Percentiles rank a stretch among this genome's conserved stretches.
These are phyloP conservation scores for Heterobasidion irregulare DNA, from an alignment of 1,284 basidiomycete species.

Conservation along the genomic window DNA sequence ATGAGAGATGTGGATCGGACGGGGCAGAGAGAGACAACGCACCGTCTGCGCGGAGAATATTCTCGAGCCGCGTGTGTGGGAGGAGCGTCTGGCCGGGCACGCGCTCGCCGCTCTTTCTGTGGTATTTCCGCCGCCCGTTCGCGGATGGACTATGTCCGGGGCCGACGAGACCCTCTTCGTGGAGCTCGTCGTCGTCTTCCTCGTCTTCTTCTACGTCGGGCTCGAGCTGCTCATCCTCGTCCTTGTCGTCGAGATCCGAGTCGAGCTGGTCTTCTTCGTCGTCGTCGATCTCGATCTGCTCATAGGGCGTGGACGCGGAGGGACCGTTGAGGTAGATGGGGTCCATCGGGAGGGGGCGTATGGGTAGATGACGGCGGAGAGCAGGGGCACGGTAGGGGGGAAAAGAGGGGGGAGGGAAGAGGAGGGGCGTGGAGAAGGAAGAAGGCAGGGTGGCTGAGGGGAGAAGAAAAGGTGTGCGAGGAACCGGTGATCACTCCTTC, in stretches of 20 bases:
- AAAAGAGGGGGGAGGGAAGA: neutral
- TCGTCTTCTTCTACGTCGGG: slow-evolving; percentile 8
- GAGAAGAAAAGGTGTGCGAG: neutral
- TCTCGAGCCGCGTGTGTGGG: slow-evolving; percentile 53
- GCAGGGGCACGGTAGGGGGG: neutral
- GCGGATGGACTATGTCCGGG: slow-evolving; percentile 8
- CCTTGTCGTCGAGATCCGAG: slow-evolving; percentile 41
- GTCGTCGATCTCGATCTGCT: slow-evolving; percentile 19
- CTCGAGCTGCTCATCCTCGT: neutral
- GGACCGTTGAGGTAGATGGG: slow-evolving; percentile 11
- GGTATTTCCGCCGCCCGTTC: slow-evolving; percentile 18
- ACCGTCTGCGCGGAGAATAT: slow-evolving; percentile 68
- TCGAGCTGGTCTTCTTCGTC: slow-evolving; percentile 55
- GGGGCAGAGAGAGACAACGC: slow-evolving; percentile 13
- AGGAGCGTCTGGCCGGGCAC: slow-evolving; percentile 53
- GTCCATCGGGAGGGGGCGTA: slow-evolving; percentile 6
- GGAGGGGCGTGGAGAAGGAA: neutral
- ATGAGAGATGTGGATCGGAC: neutral
- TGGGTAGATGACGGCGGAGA: neutral
- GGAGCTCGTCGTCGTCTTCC: neutral
- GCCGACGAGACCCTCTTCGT: neutral
- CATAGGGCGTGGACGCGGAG: slow-evolving; percentile 7
- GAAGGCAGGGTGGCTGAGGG: neutral
- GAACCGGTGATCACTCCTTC: neutral
- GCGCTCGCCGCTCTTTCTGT: slow-evolving; percentile 34